These are phyloP conservation scores for Ulota crispa DNA, from an alignment of 225 moss, liverwort and hornwort genomes.

Conservation along the genomic window DNA sequence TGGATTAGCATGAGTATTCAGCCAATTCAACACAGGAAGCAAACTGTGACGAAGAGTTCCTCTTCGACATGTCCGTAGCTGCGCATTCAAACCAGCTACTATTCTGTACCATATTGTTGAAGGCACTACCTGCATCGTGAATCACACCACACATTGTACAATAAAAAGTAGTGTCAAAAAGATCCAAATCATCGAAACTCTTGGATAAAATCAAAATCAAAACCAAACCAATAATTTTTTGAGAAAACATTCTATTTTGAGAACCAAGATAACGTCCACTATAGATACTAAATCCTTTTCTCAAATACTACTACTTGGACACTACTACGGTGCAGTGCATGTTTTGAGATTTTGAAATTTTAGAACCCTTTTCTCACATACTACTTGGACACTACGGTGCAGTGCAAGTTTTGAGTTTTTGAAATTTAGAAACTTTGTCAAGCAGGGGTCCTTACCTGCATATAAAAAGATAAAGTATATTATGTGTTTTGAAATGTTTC, in stretches of 20 bases:
- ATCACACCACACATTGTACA: background rate
- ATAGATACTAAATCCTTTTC: too few species aligned
- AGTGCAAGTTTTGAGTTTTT: background rate
- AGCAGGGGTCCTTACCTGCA: too few species aligned
- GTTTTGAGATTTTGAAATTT: background rate
- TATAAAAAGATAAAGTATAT: too few species aligned
- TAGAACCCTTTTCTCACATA: background rate
- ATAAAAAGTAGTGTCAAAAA: too few species aligned
- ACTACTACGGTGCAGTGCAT: background rate
- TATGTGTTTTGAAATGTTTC: background rate
- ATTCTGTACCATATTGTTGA: conserved; percentile 88
- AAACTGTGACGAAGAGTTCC: conserved; percentile 71
- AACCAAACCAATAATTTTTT: background rate
- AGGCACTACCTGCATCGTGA: conserved; percentile 61
- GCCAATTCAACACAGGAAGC: conserved; percentile 73
- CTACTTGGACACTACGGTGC: background rate
- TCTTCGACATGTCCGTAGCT: conserved; percentile 67
- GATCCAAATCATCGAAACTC: background rate
- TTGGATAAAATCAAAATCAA: background rate
- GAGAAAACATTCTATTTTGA: background rate
- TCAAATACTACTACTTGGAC: background rate
- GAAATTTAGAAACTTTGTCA: background rate
- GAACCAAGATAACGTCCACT: too few species aligned
- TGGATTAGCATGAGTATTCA: conserved; percentile 68
- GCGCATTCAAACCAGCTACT: conserved; percentile 84